Conservation (phyloP, 164 flowering plant species). For the Vitis riparia region DNA sequence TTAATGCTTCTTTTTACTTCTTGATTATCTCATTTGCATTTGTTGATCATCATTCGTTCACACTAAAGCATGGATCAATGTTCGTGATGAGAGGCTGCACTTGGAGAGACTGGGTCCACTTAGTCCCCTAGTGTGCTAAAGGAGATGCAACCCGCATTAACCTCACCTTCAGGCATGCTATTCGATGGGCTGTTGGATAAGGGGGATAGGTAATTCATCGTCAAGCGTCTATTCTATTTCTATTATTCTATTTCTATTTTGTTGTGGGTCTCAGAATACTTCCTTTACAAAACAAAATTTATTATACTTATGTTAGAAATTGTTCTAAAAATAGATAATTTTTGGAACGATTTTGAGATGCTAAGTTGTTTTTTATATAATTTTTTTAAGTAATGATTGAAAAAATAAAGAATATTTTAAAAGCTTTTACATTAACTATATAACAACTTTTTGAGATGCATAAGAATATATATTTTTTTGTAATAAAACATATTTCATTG, state of each 20-base stretch:
- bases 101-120: conserved; percentile 86
- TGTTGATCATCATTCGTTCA: conserved; percentile 50
- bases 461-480: no score
- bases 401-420: no score
- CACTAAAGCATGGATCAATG: conserved; percentile 67
- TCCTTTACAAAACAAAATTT: neutral
- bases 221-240: neutral
- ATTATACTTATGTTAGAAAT: no score
- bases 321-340: no score
- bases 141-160: conserved; percentile 71
- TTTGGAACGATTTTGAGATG: no score
- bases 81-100: conserved; percentile 83
- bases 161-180: conserved; percentile 81
- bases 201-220: neutral
- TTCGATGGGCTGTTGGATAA: conserved; percentile 15
- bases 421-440: no score
- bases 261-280: neutral
- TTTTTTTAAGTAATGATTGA: no score
- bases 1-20: neutral
- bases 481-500: no score
- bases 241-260: neutral
- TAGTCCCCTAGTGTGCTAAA: conserved; percentile 83
- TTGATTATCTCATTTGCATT: neutral
- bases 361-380: no score
- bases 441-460: no score